A percentile compares a stretch with the other conserved stretches of the same genome.
phyloP scores from a whole-genome alignment of 441 rosid species.

The Sinapis alba region DNA sequence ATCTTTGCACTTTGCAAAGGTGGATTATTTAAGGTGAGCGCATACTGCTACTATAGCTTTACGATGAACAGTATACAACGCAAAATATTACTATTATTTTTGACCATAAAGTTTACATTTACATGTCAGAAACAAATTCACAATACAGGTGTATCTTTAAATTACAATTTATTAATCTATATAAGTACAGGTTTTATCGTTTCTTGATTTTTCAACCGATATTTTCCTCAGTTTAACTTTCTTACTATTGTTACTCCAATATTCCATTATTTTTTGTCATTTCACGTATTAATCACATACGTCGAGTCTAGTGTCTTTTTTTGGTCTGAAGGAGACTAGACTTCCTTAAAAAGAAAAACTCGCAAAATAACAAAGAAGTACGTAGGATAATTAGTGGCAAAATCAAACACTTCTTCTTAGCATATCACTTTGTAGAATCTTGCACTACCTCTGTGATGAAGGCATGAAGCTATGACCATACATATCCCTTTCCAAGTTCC shows the following conservation, averaged over 20 bases:
- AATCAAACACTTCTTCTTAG: constrained; percentile 3
- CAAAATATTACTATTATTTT: neutral
- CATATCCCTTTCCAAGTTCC: neutral
- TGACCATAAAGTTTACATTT: neutral
- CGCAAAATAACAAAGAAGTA: neutral
- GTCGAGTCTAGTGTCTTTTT: neutral
- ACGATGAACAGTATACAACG: neutral
- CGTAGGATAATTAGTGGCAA: constrained; percentile 4
- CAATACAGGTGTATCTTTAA: neutral
- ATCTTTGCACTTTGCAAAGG: neutral
- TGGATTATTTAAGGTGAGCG: neutral
- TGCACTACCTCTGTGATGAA: neutral
- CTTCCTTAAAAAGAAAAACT: too few species aligned
- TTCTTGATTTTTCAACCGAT: neutral
- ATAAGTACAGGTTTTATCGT: neutral
- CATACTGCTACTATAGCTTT: neutral
- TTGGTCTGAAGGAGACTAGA: too few species aligned
- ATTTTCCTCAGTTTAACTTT: neutral
- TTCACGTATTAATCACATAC: neutral
- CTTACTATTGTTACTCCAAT: neutral
- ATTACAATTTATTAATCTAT: neutral
- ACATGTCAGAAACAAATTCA: neutral
- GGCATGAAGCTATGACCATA: neutral
- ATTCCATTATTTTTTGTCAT: neutral
- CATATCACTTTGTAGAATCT: neutral